Evolutionary conservation across 148 eudicot species (phyloP).

Genomic region (Cornus suecica): DNA sequence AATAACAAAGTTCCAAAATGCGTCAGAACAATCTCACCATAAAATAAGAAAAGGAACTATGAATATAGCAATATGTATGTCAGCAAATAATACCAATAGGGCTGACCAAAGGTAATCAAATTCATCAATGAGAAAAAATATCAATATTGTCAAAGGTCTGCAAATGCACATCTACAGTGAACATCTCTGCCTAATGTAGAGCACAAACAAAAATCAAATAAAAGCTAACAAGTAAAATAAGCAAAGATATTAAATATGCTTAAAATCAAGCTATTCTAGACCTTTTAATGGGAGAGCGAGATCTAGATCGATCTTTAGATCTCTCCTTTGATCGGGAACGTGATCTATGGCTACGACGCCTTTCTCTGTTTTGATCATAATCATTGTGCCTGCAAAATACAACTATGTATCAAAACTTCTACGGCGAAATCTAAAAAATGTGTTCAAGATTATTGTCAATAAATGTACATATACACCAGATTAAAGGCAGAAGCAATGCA

Average conservation of each 20-base stretch:
- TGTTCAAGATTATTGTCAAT: not conserved
- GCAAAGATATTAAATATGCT: not conserved
- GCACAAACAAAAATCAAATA: not conserved
- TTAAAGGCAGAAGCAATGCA: not conserved
- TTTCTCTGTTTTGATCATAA: conserved; percentile 46
- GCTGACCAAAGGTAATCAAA: conserved; percentile 1
- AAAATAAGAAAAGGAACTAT: not conserved
- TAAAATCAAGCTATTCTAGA: conserved; percentile 14
- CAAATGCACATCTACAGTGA: too few relatives aligned
- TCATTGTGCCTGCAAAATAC: conserved; percentile 44
- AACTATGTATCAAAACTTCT: not conserved
- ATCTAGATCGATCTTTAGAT: conserved; percentile 35
- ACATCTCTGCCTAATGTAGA: not conserved
- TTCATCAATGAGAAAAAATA: not conserved
- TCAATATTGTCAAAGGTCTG: not conserved
- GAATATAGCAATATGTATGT: not conserved
- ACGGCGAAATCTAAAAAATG: not conserved
- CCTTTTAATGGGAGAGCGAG: conserved; percentile 42
- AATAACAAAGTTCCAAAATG: not conserved
- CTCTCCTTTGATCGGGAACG: conserved; percentile 39
- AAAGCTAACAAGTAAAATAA: not conserved
- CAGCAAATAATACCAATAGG: not conserved
- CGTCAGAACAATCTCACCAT: not conserved
- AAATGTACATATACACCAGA: not conserved
- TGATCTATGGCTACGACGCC: conserved; percentile 55